A percentile compares a stretch with the other conserved stretches of the same genome.
Evolutionary conservation across 2,329 filamentous ascomycete species (phyloP).

Genomic region (Aquanectria penicillioides): DNA sequence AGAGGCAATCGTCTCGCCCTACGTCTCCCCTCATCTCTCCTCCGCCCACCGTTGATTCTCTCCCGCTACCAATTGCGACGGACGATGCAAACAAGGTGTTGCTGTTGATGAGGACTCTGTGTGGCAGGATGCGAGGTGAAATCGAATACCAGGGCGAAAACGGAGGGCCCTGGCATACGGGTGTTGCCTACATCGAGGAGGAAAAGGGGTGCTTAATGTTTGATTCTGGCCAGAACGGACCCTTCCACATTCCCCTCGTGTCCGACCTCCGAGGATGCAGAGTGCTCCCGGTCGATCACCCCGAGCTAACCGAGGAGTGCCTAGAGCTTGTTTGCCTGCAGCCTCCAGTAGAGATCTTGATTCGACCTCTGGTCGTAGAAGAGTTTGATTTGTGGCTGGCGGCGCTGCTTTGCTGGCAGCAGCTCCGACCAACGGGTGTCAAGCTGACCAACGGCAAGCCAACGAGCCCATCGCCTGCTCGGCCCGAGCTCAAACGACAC

Average conservation of each 20-base stretch:
- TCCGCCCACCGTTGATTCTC: constrained; percentile 67
- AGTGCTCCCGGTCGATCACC: constrained; percentile 65
- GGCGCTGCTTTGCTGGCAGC: constrained; percentile 83
- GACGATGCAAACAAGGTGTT: constrained; percentile 78
- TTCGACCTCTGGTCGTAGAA: constrained; percentile 70
- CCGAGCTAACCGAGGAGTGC: constrained; percentile 57
- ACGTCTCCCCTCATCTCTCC: constrained; percentile 65
- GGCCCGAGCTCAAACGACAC: constrained; percentile 57
- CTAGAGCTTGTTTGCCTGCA: constrained; percentile 65
- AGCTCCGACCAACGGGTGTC: constrained; percentile 69
- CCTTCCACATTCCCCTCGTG: constrained; percentile 74
- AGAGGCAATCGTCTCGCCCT: constrained; percentile 65
- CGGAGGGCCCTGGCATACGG: constrained; percentile 71
- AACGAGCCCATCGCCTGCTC: constrained; percentile 45
- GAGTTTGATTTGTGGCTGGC: constrained; percentile 85
- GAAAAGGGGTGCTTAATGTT: constrained; percentile 79
- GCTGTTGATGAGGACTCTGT: constrained; percentile 79
- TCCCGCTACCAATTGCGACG: constrained; percentile 68
- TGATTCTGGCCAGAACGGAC: constrained; percentile 73
- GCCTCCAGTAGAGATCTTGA: constrained; percentile 67
- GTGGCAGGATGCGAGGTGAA: constrained; percentile 82
- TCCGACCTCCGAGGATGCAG: constrained; percentile 79
- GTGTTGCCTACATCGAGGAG: constrained; percentile 82
- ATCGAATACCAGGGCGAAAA: constrained; percentile 75
- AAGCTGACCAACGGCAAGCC: constrained; percentile 60